Percentiles rank a stretch among this genome's conserved stretches.
Conservation (phyloP, 2,329 filamentous ascomycete species). For the Aureobasidium musti region DNA sequence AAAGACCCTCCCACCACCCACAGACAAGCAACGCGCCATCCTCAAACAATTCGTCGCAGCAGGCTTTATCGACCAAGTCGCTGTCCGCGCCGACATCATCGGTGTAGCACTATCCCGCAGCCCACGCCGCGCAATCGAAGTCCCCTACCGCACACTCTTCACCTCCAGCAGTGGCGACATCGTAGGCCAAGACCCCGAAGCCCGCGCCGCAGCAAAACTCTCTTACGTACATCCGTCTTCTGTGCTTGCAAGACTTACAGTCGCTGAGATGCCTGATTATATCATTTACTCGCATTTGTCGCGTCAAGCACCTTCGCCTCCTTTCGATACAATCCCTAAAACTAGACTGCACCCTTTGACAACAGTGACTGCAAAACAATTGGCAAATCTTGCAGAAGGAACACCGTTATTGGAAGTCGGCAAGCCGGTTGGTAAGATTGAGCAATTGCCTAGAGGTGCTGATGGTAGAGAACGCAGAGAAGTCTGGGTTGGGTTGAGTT, state of each 20-base stretch:
- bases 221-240: constrained; percentile 90
- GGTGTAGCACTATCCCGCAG: constrained; percentile 64
- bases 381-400: constrained; percentile 76
- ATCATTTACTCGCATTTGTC: constrained; percentile 87
- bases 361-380: constrained; percentile 71
- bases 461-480: constrained; percentile 61
- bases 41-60: constrained; percentile 90
- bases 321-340: constrained; percentile 58
- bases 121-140: constrained; percentile 83
- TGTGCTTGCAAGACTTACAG: constrained; percentile 68
- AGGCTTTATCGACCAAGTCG: constrained; percentile 92
- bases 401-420: constrained; percentile 82
- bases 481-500: constrained; percentile 78
- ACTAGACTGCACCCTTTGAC: constrained; percentile 88
- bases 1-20: constrained; percentile 57
- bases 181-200: constrained; percentile 38
- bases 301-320: constrained; percentile 54
- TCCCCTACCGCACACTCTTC: constrained; percentile 85
- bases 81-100: constrained; percentile 85
- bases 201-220: constrained; percentile 59
- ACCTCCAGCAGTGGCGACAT: constrained; percentile 56
- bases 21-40: constrained; percentile 67
- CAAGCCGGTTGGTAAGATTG: constrained; percentile 86
- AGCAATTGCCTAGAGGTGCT: constrained; percentile 52
- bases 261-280: constrained; percentile 78